A percentile compares a stretch with the other conserved stretches of the same genome.
Evolutionary conservation across 148 eudicot genomes (phyloP).

Genomic region (Vaccinium macrocarpon): DNA sequence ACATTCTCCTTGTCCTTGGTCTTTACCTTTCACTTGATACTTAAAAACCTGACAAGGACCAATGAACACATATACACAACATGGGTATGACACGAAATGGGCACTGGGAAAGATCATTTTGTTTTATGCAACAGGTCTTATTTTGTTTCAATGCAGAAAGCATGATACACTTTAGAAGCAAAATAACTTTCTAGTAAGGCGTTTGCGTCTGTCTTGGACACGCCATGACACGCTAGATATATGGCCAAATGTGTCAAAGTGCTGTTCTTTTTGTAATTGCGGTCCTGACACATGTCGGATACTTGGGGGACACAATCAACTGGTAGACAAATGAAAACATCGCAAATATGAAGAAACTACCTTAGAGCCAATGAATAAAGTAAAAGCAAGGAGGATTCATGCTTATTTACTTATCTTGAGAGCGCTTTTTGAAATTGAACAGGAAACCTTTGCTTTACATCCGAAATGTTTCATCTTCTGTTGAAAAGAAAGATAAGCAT

Average conservation of each 20-base stretch:
- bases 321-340: not conserved
- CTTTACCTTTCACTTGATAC: too few species aligned
- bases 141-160: too few species aligned
- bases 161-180: too few species aligned
- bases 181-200: too few species aligned
- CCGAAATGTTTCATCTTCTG: not conserved
- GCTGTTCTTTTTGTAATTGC: not conserved
- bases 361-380: not conserved
- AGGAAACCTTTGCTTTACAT: not conserved
- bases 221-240: too few species aligned
- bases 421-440: not conserved
- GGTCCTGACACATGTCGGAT: not conserved
- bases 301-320: not conserved
- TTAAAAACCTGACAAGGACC: too few species aligned
- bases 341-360: not conserved
- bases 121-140: too few species aligned
- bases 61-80: too few species aligned
- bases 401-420: not conserved
- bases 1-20: too few species aligned
- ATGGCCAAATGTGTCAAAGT: not conserved
- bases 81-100: too few species aligned
- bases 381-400: not conserved
- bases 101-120: too few species aligned
- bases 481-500: slow-evolving; percentile 1
- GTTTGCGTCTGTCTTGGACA: too few species aligned